Evolutionary conservation across 2,329 filamentous ascomycete genomes (phyloP).

Genomic region (Mariannaea sp.): DNA sequence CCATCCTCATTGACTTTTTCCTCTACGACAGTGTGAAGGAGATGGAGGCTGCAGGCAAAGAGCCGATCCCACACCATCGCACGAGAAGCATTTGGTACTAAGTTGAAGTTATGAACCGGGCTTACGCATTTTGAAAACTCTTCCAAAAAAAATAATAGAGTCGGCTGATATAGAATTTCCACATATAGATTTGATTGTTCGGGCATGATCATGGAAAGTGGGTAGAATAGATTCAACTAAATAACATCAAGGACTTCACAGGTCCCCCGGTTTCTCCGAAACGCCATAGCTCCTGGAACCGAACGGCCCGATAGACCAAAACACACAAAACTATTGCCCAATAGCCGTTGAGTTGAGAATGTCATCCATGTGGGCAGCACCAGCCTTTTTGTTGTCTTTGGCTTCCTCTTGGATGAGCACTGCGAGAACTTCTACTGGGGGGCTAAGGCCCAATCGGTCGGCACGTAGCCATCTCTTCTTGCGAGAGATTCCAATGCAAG

Average conservation of each 20-base stretch:
- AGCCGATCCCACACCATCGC: slow-evolving; percentile 75
- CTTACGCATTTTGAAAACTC: slow-evolving; percentile 13
- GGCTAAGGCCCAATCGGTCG: slow-evolving; percentile 78
- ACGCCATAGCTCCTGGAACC: slow-evolving; percentile 31
- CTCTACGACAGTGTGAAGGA: slow-evolving; percentile 94
- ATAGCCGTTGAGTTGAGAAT: slow-evolving; percentile 57
- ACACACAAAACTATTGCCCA: slow-evolving; percentile 40
- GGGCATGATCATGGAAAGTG: slow-evolving; percentile 9
- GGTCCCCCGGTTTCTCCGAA: slow-evolving; percentile 20
- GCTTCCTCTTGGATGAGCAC: slow-evolving; percentile 76
- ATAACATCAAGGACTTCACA: slow-evolving; percentile 25
- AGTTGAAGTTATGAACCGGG: slow-evolving; percentile 22
- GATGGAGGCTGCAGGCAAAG: slow-evolving; percentile 66
- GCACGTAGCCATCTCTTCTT: slow-evolving; percentile 88
- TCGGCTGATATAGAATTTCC: slow-evolving; percentile 16
- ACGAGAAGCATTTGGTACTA: slow-evolving; percentile 96
- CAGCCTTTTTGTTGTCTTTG: slow-evolving; percentile 55
- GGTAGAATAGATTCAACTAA: slow-evolving; percentile 22
- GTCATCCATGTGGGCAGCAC: slow-evolving; percentile 77
- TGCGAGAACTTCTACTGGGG: slow-evolving; percentile 87
- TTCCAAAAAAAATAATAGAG: too few relatives aligned
- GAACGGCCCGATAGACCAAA: slow-evolving; percentile 10
- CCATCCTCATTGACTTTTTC: slow-evolving; percentile 95
- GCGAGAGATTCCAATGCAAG: slow-evolving; percentile 83
- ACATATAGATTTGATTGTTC: slow-evolving; percentile 27